Evolutionary conservation across 2,329 filamentous ascomycete genomes (phyloP).

Genomic region (Daldinia sp.): DNA sequence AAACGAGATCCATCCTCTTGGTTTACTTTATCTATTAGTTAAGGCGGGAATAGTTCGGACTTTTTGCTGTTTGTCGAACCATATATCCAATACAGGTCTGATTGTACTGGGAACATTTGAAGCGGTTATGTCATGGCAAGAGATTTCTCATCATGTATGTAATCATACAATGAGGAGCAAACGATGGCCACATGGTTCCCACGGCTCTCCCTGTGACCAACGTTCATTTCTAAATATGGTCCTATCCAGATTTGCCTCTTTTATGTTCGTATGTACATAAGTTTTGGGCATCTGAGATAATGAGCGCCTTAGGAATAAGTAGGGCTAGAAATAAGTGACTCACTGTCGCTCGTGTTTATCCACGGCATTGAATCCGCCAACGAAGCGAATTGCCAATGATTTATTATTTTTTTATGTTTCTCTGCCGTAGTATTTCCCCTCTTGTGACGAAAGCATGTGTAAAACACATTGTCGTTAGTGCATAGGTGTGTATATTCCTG

Average conservation of each 20-base stretch:
- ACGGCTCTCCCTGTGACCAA: background rate
- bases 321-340: background rate
- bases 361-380: background rate
- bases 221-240: constrained; percentile 5
- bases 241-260: background rate
- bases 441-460: background rate
- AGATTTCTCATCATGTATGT: background rate
- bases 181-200: background rate
- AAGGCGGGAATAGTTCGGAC: constrained; percentile 3
- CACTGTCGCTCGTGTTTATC: background rate
- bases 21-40: constrained; percentile 3
- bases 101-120: constrained; percentile 9
- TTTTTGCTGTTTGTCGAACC: constrained; percentile 3
- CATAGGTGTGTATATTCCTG: background rate
- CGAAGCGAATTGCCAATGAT: background rate
- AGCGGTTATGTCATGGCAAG: constrained; percentile 2
- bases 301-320: background rate
- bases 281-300: constrained; percentile 12
- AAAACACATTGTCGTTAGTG: background rate
- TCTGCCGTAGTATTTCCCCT: background rate
- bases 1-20: constrained; percentile 4
- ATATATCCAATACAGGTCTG: background rate
- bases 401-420: background rate
- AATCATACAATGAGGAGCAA: background rate
- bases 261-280: background rate